A percentile compares a stretch with the other conserved stretches of the same genome.
These are phyloP conservation scores for Chrysopogon serrulatus DNA, from an alignment of 176 grass and related monocot genomes.

Conservation along the genomic window DNA sequence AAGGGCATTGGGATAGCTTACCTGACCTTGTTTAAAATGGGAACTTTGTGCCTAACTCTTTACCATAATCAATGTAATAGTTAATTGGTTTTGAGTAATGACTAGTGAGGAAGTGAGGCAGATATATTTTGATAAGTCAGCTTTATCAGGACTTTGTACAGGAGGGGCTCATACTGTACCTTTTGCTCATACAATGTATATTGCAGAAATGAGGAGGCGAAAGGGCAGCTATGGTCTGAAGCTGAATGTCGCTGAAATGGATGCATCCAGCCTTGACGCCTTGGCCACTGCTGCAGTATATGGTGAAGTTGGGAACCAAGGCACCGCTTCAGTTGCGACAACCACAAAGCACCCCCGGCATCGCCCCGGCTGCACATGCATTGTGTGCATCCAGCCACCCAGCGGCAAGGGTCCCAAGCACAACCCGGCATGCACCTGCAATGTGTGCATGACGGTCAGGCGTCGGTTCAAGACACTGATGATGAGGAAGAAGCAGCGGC, in stretches of 20 bases:
- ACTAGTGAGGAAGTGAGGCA: background rate
- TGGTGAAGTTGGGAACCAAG: conserved; percentile 64
- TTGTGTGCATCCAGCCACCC: conserved; percentile 97
- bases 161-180: background rate
- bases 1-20: background rate
- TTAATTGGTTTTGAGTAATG: background rate
- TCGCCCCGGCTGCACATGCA: conserved; percentile 92
- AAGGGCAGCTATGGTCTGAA: conserved; percentile 55
- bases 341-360: conserved; percentile 95
- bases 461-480: conserved; percentile 98
- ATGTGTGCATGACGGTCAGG: conserved; percentile 89
- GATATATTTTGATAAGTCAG: background rate
- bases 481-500: conserved; percentile 97
- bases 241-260: conserved; percentile 61
- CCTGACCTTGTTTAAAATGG: background rate
- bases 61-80: background rate
- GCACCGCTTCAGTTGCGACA: conserved; percentile 45
- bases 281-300: conserved; percentile 44
- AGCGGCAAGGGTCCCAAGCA: conserved; percentile 98
- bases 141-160: background rate
- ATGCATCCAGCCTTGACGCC: conserved; percentile 59
- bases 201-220: conserved; percentile 69
- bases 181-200: background rate
- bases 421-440: conserved; percentile 85
- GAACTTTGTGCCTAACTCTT: background rate